Conservation (phyloP, 192 early-diverging fungal species). For the Umbelopsis sp. region DNA sequence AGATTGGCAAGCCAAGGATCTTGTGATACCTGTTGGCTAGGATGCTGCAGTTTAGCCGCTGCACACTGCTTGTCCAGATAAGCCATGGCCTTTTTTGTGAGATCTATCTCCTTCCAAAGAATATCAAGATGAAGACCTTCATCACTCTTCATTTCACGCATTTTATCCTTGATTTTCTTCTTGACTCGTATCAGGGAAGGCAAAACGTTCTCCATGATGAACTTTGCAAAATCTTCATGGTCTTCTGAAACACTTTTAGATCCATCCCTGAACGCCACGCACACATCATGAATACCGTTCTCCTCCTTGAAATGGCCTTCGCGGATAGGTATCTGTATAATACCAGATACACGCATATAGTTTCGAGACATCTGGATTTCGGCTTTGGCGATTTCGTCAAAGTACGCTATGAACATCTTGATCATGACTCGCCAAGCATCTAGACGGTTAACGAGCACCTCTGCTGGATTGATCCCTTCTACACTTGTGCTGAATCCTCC, state of each 20-base stretch:
- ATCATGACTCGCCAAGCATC: conserved; percentile 39
- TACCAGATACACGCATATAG: background rate
- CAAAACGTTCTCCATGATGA: conserved; percentile 37
- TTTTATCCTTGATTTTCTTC: conserved; percentile 46
- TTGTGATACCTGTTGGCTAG: conserved; percentile 23
- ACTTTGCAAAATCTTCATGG: conserved; percentile 37
- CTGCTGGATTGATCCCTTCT: conserved; percentile 33
- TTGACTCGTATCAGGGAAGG: conserved; percentile 37
- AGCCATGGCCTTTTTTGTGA: conserved; percentile 39
- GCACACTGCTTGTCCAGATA: conserved; percentile 36
- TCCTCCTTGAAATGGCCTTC: conserved; percentile 31
- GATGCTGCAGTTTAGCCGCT: conserved; percentile 30
- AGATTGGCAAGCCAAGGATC: conserved; percentile 43
- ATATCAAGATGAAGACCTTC: conserved; percentile 34
- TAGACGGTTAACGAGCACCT: conserved; percentile 42
- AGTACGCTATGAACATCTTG: conserved; percentile 41
- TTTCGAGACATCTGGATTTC: conserved; percentile 19
- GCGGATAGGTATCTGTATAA: background rate
- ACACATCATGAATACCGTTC: conserved; percentile 41
- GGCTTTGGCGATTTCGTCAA: conserved; percentile 38
- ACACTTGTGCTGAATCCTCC: background rate
- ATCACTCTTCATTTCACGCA: conserved; percentile 40
- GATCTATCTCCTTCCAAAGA: conserved; percentile 44
- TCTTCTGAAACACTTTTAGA: conserved; percentile 38
- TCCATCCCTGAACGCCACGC: conserved; percentile 33